Base-by-base conservation (phyloP, 768 basidiomycete species). In the Russula brevipes region DNA sequence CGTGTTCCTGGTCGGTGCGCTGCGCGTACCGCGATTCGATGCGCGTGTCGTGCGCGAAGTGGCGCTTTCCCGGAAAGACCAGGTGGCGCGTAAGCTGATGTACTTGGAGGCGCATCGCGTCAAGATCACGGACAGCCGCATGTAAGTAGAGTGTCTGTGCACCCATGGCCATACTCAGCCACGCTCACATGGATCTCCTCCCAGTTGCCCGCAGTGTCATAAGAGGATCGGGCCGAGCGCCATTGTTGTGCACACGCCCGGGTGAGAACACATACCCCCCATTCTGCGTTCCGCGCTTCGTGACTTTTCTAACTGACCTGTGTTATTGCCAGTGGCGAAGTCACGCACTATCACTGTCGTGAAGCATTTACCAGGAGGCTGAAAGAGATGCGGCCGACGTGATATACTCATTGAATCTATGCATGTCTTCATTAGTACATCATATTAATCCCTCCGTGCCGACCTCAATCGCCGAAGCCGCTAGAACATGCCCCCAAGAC, bases 271-370 rank as follows among this genome's bases (percentile, higher is more conserved):
- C 1, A 24, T 24, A 24, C 14, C 49, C 53, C 55, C 9, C 53
- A 41, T 55, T 51, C 31, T 36, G 14, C 10, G 33, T 19, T 46
- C n/a, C 4, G n/a, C 12, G 7, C 14, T 36, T 5, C 0, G 5
- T 45, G 47, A 9, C 42, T 57, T 36, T 5, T 0, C 8, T 45
- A 50, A 9, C 42, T 57, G 41, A 54, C 35, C 17, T 39, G 16
- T 50, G 24, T 12, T 14, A 10, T 53, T 53, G 24, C 39, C 69
- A 97, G 94, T 54, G 95, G 95, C 9, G 93, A 96, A 75, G 95
- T 97, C 2, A 98, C 94, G 0, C 96, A 98, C 75, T 94, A 95
- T 73, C 91, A 96, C 65, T 98, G 95, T 72, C 87, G 94, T 33
- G 95, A 97, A 71, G 80, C 81, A 0, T 97, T 94, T 71, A 78